Evolutionary conservation across 208 protist species (phyloP).

Genomic region (Leishmania amazonensis): DNA sequence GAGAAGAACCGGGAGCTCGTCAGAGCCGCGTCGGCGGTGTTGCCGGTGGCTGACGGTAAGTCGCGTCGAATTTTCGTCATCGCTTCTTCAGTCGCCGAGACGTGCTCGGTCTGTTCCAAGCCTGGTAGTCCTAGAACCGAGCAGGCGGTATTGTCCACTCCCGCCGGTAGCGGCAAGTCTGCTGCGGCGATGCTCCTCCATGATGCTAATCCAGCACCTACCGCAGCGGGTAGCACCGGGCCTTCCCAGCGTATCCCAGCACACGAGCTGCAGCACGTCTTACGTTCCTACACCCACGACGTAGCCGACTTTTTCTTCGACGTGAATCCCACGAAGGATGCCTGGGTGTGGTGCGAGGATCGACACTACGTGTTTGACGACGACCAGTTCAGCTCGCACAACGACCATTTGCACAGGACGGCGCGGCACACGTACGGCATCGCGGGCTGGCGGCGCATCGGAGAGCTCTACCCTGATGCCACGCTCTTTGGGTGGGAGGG

Average conservation of each 20-base stretch:
- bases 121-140: background rate
- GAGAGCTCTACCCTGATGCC: conserved; percentile 59
- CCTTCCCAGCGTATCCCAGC: conserved; percentile 31
- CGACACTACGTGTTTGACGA: conserved; percentile 70
- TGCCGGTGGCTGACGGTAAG: background rate
- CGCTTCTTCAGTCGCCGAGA: background rate
- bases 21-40: background rate
- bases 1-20: conserved; percentile 44
- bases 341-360: conserved; percentile 49
- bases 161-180: conserved; percentile 12
- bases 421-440: conserved; percentile 54
- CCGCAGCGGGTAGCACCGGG: background rate
- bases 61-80: background rate
- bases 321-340: conserved; percentile 49
- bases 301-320: conserved; percentile 72
- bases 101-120: background rate
- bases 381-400: conserved; percentile 65
- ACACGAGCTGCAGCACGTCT: conserved; percentile 40
- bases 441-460: conserved; percentile 58
- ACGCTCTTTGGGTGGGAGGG: conserved; percentile 41
- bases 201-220: background rate
- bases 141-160: background rate
- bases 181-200: conserved; percentile 9
- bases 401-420: conserved; percentile 38
- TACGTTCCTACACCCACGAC: conserved; percentile 33